A percentile compares a stretch with the other conserved stretches of the same genome.
Evolutionary conservation across 225 moss, liverwort and hornwort species (phyloP).

Genomic region (Bryum argenteum): DNA sequence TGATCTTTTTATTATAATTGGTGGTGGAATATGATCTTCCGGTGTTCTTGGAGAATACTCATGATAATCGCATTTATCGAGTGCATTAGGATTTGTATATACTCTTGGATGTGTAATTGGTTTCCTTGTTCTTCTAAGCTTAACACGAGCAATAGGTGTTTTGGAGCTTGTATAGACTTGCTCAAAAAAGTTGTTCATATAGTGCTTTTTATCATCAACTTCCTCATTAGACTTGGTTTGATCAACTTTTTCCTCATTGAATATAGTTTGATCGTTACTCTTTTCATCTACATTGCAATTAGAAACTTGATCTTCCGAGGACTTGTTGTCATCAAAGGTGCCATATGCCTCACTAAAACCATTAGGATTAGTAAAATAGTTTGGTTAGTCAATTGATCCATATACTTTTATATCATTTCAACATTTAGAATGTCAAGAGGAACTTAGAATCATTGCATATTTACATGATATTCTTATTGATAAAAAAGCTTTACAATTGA

Average conservation of each 20-base stretch:
- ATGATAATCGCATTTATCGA: constrained; percentile 13
- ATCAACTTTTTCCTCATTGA: background rate
- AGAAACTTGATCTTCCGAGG: background rate
- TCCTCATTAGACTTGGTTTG: background rate
- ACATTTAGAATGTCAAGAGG: background rate
- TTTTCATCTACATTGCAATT: background rate
- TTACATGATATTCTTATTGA: background rate
- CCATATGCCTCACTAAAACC: background rate
- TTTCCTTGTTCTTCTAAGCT: background rate
- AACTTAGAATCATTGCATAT: background rate
- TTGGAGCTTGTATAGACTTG: background rate
- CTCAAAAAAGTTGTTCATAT: background rate
- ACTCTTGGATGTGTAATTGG: background rate
- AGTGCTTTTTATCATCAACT: too few species aligned
- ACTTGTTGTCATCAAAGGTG: background rate
- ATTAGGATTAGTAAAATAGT: background rate
- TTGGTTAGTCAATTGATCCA: too few species aligned
- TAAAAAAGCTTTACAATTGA: too few species aligned
- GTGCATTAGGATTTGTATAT: constrained; percentile 4
- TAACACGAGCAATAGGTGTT: background rate
- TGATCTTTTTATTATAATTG: background rate
- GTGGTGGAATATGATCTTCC: background rate
- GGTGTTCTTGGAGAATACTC: background rate
- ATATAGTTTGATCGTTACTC: background rate
- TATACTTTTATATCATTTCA: background rate